Conservation (phyloP, 2,329 filamentous ascomycete genomes). For the Hypoxylon sp. region DNA sequence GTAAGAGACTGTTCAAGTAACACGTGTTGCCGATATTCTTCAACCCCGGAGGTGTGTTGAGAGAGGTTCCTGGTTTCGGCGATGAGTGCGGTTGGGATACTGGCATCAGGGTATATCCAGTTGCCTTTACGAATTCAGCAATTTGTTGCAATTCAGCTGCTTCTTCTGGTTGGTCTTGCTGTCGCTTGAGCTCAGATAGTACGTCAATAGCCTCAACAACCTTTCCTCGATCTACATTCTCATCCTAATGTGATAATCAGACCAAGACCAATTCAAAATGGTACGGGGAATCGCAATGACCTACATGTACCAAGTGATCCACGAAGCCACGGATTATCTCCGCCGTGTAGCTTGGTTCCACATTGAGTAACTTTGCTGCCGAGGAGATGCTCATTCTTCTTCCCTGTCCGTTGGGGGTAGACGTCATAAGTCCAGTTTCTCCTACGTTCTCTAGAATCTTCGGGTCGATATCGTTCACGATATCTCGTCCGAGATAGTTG, state of each 20-base stretch:
- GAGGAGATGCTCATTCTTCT: constrained; percentile 48
- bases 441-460: background rate
- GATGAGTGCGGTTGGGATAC: constrained; percentile 34
- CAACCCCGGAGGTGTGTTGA: constrained; percentile 83
- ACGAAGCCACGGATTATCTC: constrained; percentile 52
- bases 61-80: constrained; percentile 49
- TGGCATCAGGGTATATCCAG: constrained; percentile 25
- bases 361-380: constrained; percentile 46
- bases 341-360: constrained; percentile 49
- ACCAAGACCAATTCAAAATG: background rate
- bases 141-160: constrained; percentile 47
- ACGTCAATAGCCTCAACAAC: constrained; percentile 51
- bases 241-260: constrained; percentile 42
- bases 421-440: constrained; percentile 19
- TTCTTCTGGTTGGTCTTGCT: constrained; percentile 43
- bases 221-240: constrained; percentile 43
- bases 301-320: constrained; percentile 46
- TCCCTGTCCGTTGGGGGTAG: constrained; percentile 5
- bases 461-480: constrained; percentile 42
- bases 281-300: constrained; percentile 6
- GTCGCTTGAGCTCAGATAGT: constrained; percentile 48
- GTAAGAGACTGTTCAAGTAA: constrained; percentile 95
- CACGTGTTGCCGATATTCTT: constrained; percentile 98
- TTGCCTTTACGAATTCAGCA: constrained; percentile 47
- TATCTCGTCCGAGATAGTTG: constrained; percentile 45